These are phyloP conservation scores for Coemansia reversa DNA, from an alignment of 192 early-diverging fungal species.

Conservation along the genomic window DNA sequence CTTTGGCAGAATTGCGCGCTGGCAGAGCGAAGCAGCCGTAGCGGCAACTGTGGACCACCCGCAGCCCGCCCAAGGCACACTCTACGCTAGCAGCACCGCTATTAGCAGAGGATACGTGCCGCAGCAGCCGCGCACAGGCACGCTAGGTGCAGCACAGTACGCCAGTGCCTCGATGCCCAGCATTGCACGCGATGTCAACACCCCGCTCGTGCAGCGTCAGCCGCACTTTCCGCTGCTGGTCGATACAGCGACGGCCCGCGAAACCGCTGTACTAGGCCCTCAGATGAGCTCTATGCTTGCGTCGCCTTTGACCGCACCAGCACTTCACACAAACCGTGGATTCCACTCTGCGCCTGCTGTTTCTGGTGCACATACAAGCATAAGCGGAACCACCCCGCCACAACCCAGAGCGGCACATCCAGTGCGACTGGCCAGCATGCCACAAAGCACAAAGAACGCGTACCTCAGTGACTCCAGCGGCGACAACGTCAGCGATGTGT, in stretches of 20 bases:
- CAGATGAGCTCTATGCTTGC: not conserved
- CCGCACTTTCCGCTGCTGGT: constrained; percentile 13
- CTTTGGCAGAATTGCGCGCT: constrained; percentile 30
- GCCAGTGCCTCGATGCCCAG: constrained; percentile 46
- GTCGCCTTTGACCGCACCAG: constrained; percentile 5
- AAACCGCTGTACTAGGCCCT: not conserved
- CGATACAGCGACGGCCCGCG: constrained; percentile 13
- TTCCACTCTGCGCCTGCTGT: not conserved
- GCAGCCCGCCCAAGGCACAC: constrained; percentile 7
- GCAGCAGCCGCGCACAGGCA: not conserved
- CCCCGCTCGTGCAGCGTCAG: not conserved
- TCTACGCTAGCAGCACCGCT: constrained; percentile 26
- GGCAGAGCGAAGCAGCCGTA: constrained; percentile 38
- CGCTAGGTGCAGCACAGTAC: not conserved
- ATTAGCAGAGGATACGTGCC: constrained; percentile 25
- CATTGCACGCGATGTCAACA: constrained; percentile 12
- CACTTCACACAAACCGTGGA: not conserved
- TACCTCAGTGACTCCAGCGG: constrained; percentile 45
- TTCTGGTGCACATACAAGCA: not conserved
- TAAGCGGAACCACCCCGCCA: not conserved
- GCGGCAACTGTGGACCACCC: constrained; percentile 4
- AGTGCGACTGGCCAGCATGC: constrained; percentile 37
- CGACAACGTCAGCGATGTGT: constrained; percentile 9
- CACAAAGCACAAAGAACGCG: constrained; percentile 30
- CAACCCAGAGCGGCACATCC: constrained; percentile 23